A percentile compares a stretch with the other conserved stretches of the same genome.
Evolutionary conservation across 768 basidiomycete species (phyloP).

Genomic region (Favolaschia claudopus): DNA sequence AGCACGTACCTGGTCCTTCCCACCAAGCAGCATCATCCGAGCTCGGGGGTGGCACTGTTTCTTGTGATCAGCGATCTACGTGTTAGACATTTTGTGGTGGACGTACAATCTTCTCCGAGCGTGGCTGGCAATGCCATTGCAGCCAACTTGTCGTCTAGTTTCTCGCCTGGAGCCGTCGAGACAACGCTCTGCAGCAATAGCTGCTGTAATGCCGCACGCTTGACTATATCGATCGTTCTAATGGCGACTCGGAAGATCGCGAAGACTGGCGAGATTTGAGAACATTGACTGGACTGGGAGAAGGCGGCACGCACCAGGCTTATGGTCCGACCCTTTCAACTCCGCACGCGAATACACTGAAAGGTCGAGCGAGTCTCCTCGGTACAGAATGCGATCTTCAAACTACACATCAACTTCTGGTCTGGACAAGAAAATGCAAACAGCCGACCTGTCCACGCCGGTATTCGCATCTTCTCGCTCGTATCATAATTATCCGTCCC

Average conservation of each 20-base stretch:
- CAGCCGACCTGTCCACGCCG: slow-evolving; percentile 91
- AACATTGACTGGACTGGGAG: background rate
- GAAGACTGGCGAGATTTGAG: slow-evolving; percentile 63
- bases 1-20: slow-evolving; percentile 67
- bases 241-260: slow-evolving; percentile 82
- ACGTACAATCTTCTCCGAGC: slow-evolving; percentile 51
- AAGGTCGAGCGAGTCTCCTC: slow-evolving; percentile 75
- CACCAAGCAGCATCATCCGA: slow-evolving; percentile 83
- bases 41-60: slow-evolving; percentile 84
- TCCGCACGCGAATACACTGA: slow-evolving; percentile 86
- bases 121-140: slow-evolving; percentile 58
- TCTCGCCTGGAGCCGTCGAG: slow-evolving; percentile 70
- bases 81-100: background rate
- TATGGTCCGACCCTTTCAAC: slow-evolving; percentile 92
- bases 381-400: slow-evolving; percentile 91
- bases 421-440: background rate
- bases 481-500: slow-evolving; percentile 91
- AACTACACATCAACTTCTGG: slow-evolving; percentile 17
- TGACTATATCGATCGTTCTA: slow-evolving; percentile 78
- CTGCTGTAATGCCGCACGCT: slow-evolving; percentile 73
- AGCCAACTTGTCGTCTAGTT: slow-evolving; percentile 75
- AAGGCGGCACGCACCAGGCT: slow-evolving; percentile 69
- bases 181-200: slow-evolving; percentile 71
- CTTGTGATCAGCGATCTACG: background rate
- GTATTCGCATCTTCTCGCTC: slow-evolving; percentile 94